Evolutionary conservation across 2,329 filamentous ascomycete genomes (phyloP), one percentile per base, ranked within the genome.

Genomic region (Aspergillus eucalypticola): DNA sequence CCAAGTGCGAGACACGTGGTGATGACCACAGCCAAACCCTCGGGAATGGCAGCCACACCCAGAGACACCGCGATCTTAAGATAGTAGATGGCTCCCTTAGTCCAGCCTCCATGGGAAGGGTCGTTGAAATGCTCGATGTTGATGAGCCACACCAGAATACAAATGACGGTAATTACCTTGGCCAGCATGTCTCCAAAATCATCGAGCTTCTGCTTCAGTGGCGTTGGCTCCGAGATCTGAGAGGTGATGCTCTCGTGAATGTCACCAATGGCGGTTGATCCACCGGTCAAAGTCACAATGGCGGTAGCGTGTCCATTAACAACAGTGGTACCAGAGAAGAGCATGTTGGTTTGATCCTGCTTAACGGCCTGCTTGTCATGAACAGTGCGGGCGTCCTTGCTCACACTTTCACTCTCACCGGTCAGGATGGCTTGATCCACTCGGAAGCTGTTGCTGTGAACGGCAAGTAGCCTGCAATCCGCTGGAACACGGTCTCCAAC

Each of bases 1-100:
- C 96, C 95, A 32, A 99, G 85, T 64, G 95, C 95, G 62, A 99
- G 82, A 77, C 95, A 99, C 29, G 95, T 98, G n/a, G 95, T 99
- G 68, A 99, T 99, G 67, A 99, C 96, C 56, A 98, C 95, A 32
- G 95, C 95, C 49, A 99, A 85, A 76, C 96, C 95, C 80, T 99
- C 95, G 0, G 95, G 95, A 72, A 99, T 99, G 66, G 96, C 95
- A 50, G 95, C 95, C 44, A 99, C 95, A 78, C 95, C 96, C 39
- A 99, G 90, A 53, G 95, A 99, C 44, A 99, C 96, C 44, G 95
- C 95, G 74, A 99, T 99, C 84, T 99, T 99, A 71, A 99, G 87
- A 78, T 99, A 99, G 84, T 99, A 99, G 72, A 99, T 98, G 61
- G 95, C 95, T 61, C 95, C 95, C 82, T 98, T 99, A 65, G 91